These are phyloP conservation scores for Fusarium anthophilum DNA, from an alignment of 2,329 filamentous ascomycete genomes.

Conservation along the genomic window DNA sequence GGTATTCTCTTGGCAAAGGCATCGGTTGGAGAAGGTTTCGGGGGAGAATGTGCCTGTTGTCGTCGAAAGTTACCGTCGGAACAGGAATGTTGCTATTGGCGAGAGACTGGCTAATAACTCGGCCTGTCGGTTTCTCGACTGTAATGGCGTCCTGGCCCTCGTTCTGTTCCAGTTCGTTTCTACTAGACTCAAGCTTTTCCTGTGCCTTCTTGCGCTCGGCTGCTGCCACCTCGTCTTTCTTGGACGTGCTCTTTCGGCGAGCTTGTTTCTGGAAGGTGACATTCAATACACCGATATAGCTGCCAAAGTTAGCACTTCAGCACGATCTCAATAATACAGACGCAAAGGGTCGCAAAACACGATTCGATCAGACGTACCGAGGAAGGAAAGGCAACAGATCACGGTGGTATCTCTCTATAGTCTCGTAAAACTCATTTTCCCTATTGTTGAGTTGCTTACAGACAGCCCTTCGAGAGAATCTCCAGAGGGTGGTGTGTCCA, in stretches of 20 bases:
- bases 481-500: slow-evolving; percentile 94
- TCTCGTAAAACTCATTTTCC: slow-evolving; percentile 99
- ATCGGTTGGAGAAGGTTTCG: slow-evolving; percentile 79
- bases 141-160: slow-evolving; percentile 14
- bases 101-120: slow-evolving; percentile 78
- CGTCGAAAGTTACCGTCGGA: slow-evolving; percentile 91
- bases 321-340: not conserved
- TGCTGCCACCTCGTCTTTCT: slow-evolving; percentile 56
- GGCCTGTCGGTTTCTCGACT: slow-evolving; percentile 30
- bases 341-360: slow-evolving; percentile 1
- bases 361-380: slow-evolving; percentile 62
- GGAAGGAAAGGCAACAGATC: slow-evolving; percentile 91
- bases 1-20: slow-evolving; percentile 45
- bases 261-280: slow-evolving; percentile 90
- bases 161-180: slow-evolving; percentile 29
- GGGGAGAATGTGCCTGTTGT: slow-evolving; percentile 93
- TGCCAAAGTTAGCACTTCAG: slow-evolving; percentile 50
- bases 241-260: slow-evolving; percentile 69
- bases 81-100: slow-evolving; percentile 71
- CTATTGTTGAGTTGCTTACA: slow-evolving; percentile 98
- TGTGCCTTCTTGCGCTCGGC: slow-evolving; percentile 51
- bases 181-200: slow-evolving; percentile 37
- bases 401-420: slow-evolving; percentile 88
- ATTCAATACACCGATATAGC: slow-evolving; percentile 96
- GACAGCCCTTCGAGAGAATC: slow-evolving; percentile 92